These are phyloP conservation scores for Byssoonygena ceratinophila DNA, from an alignment of 2,329 filamentous ascomycete species.

Conservation along the genomic window DNA sequence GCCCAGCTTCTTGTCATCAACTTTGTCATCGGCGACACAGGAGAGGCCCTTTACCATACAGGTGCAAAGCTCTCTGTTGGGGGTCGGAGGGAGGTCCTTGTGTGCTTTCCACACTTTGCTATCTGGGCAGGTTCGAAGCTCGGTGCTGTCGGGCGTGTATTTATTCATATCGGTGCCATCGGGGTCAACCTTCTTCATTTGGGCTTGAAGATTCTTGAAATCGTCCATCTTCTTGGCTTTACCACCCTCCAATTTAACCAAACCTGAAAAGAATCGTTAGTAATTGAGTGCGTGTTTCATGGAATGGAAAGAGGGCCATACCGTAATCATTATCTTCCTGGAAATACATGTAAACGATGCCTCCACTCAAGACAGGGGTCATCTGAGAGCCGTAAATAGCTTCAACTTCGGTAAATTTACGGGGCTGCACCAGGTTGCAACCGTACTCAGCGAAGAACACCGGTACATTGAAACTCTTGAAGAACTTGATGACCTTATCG, in stretches of 20 bases:
- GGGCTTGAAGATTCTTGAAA: constrained; percentile 60
- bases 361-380: constrained; percentile 80
- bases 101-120: constrained; percentile 58
- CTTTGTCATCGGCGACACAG: constrained; percentile 54
- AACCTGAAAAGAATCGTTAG: constrained; percentile 20
- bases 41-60: constrained; percentile 71
- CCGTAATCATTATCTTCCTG: constrained; percentile 84
- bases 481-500: constrained; percentile 72
- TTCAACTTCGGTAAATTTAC: constrained; percentile 74
- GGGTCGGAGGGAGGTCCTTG: constrained; percentile 62
- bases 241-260: constrained; percentile 52
- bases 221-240: constrained; percentile 59
- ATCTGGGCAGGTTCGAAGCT: constrained; percentile 59
- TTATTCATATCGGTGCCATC: constrained; percentile 52
- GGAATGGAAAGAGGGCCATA: constrained; percentile 26
- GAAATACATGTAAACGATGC: constrained; percentile 99
- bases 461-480: constrained; percentile 77
- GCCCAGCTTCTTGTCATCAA: constrained; percentile 51
- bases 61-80: constrained; percentile 65
- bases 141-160: constrained; percentile 66
- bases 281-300: constrained; percentile 8
- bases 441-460: constrained; percentile 99
- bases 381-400: constrained; percentile 73
- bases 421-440: constrained; percentile 65
- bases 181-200: constrained; percentile 59